phyloP scores from a whole-genome alignment of 441 rosid species.

The Erysimum cheiri region DNA sequence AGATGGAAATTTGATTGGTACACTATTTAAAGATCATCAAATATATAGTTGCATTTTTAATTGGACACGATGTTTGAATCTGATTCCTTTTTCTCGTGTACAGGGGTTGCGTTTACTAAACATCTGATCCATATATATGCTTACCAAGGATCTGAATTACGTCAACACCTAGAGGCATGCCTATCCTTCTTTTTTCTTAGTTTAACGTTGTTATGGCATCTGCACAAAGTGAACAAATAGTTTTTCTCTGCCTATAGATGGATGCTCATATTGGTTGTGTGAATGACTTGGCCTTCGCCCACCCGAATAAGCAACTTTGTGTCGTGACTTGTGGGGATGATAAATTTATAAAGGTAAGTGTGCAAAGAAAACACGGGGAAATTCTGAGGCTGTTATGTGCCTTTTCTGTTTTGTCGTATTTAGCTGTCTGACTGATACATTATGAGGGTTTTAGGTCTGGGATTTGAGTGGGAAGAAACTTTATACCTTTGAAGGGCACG shows the following conservation, averaged over 20 bases:
- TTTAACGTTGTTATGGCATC: constrained; percentile 1
- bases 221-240: constrained; percentile 2
- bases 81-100: constrained; percentile 1
- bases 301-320: constrained; percentile 71
- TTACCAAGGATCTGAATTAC: constrained; percentile 52
- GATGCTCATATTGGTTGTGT: constrained; percentile 76
- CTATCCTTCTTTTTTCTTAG: background rate
- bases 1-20: constrained; percentile 37
- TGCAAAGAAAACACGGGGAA: background rate
- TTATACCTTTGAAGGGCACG: constrained; percentile 76
- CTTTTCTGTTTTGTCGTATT: constrained; percentile 3
- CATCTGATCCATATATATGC: constrained; percentile 68
- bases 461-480: constrained; percentile 60
- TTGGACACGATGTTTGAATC: constrained; percentile 7
- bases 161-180: constrained; percentile 60
- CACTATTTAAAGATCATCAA: constrained; percentile 3
- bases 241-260: constrained; percentile 50
- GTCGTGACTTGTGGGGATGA: constrained; percentile 75
- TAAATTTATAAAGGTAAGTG: constrained; percentile 52
- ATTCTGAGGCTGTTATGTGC: constrained; percentile 1
- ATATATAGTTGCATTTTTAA: constrained; percentile 39
- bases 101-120: constrained; percentile 77
- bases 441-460: constrained; percentile 64
- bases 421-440: constrained; percentile 21
- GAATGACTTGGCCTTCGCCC: constrained; percentile 70